These are phyloP conservation scores for Pseudomonodictys pantanalensis DNA, from an alignment of 495 filamentous ascomycete genomes.

Conservation along the genomic window DNA sequence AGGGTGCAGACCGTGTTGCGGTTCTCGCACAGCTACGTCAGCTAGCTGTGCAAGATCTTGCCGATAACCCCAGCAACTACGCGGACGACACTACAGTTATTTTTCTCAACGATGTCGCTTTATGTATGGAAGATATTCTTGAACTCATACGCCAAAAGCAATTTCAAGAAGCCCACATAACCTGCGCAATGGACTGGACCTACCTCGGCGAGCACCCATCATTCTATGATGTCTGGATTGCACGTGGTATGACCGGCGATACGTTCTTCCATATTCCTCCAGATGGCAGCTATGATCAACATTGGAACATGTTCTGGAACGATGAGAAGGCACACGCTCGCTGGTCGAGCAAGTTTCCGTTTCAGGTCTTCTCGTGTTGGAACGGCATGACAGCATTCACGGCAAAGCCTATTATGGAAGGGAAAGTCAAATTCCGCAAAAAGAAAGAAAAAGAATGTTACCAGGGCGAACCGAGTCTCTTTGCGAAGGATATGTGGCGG, in stretches of 20 bases:
- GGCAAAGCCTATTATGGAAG: constrained; percentile 38
- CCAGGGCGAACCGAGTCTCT: constrained; percentile 48
- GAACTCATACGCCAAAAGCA: constrained; percentile 50
- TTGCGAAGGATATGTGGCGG: constrained; percentile 52
- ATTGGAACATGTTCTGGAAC: constrained; percentile 50
- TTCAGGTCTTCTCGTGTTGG: constrained; percentile 58
- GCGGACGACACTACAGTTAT: constrained; percentile 44
- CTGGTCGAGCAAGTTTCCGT: constrained; percentile 39
- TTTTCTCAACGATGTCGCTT: constrained; percentile 51
- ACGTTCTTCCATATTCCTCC: constrained; percentile 50
- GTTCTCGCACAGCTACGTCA: constrained; percentile 49
- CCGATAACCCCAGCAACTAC: constrained; percentile 27
- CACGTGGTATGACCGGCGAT: constrained; percentile 50
- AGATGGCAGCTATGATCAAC: constrained; percentile 45
- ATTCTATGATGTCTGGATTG: constrained; percentile 55
- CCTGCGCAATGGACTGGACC: constrained; percentile 56
- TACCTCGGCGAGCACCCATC: constrained; percentile 41
- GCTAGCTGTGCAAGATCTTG: constrained; percentile 45
- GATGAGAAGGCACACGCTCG: constrained; percentile 35
- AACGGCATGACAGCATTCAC: constrained; percentile 47
- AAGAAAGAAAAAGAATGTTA: constrained; percentile 44
- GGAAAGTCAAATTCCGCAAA: constrained; percentile 42
- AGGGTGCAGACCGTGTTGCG: constrained; percentile 40
- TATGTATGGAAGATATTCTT: constrained; percentile 53
- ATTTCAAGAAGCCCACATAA: constrained; percentile 50